Base-by-base conservation (phyloP, 345 rosid genomes). In the Streptanthus diversifolius region DNA sequence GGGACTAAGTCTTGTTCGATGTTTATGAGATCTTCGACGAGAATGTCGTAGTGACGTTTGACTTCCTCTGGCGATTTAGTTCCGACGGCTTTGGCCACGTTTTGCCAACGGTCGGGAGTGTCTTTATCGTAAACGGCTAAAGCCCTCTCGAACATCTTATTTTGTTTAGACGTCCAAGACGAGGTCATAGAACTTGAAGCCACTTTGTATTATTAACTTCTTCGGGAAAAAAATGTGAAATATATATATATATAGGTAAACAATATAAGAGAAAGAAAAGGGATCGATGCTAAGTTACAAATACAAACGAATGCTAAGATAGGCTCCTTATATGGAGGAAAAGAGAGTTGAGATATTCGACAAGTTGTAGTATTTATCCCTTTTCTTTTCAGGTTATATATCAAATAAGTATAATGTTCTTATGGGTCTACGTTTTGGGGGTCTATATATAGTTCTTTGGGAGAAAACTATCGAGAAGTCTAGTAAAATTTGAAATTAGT, bases 31-130 rank as follows among this genome's bases (percentile, higher is more conserved):
- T 93, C 98, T 44, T 80, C 79, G 65, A 93, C 95, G n/a, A 93
- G 92, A 71, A 77, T 75, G 68, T 91, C 98, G 60, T 91, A 93
- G 73, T 91, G 92, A 77, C 82, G 79, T 80, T 83, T 89, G 11
- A 93, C 96, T 70, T 93, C 98, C 55, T 87, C 97, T 0, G 75
- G 82, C 33, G 98, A 84, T 81, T 90, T 93, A 35, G 79, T 80
- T 6, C 97, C 98, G 6, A 93, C 95, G 22, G 84, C 87, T 71
- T 77, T 77, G 15, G 97, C 96, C 51, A 91, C 87, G 53, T 91
- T 91, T 58, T 91, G 91, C 98, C 98, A 93, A 35, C 98, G 91
- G 71, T 91, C 97, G 3, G 95, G 96, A 8, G 96, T 86, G 70
- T 93, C 95, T 85, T 85, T 82, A 77, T 91, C 96, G 15, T 82